Evolutionary conservation across 1,139 yeast genomes (phyloP), one percentile per base, ranked within the genome.

Genomic region (Candida gigantensis): DNA sequence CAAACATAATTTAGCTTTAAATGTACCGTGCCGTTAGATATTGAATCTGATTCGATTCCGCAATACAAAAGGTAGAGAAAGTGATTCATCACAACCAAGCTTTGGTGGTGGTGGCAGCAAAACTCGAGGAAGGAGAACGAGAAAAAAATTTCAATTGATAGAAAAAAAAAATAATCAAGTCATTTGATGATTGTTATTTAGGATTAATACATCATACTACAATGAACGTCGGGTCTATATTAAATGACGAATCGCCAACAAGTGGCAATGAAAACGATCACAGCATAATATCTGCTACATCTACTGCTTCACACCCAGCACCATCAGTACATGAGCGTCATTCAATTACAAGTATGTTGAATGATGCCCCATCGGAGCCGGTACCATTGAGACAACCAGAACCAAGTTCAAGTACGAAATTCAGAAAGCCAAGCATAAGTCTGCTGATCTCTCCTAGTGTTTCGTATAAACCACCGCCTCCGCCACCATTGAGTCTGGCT

Each of bases 211-310:
- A 18, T 18, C 24, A 17, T 24, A 6, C 19, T n/a, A 20, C 11
- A 10, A 71, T 71, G 77, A 71, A 71, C 51, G 75, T 71, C 26
- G 76, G 76, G 14, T 69, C 75, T 8, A 69, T 71, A 30, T 55
- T 71, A 25, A 71, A 69, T 48, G 63, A 68, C 42, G 76, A 70
- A 42, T 54, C 67, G 20, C 71, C 73, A 1, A 58, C 65, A 9
- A 58, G 58, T 32, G 60, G 57, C 32, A 44, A 45, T 18, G 65
- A 57, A 10, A 43, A 37, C 15, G 38, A 34, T n/a, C 30, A 29
- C 2, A 23, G 29, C 7, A 32, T 35, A 7, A 28, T 36, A 3
- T 36, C 35, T 5, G n/a, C 6, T 6, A 20, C 11, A 23, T 11
- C 40, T 5, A 34, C 34, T 11, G 28, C 42, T 5, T 20, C 24